Evolutionary conservation across 139 green algal genomes (phyloP), one percentile per base, ranked within the genome.

Genomic region (Marvania coccoides): DNA sequence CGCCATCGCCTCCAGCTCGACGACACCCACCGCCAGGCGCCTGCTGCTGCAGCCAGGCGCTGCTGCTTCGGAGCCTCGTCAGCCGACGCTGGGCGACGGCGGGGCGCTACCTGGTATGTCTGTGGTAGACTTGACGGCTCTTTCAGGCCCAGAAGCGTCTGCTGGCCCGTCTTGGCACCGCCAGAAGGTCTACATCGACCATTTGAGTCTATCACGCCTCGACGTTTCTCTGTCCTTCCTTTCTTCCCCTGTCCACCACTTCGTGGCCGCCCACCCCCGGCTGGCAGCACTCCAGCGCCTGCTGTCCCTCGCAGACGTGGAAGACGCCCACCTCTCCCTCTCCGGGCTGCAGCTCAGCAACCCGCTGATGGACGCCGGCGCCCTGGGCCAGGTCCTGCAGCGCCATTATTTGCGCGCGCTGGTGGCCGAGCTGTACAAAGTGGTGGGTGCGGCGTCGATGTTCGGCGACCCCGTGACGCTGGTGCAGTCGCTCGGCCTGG

Each of bases 281-380:
- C 54, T 58, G 37, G 38, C 37, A 14, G 48, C 62, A 37, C 51
- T 75, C 46, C 78, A 83, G 31, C 67, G 81, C 38, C 30, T 87
- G 40, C 65, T 93, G 26, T 77, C 76, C 2, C 63, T 93, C 15
- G 79, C 70, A 0, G 84, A 93, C 30, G 60, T 91, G 26, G 88
- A 95, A 72, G 82, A 87, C n/a, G 86, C 81, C 0, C 84, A 76
- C 65, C 29, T 95, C 6, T 55, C 51, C n/a, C 76, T 95, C 47
- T 62, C 65, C 2, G 38, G 63, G 9, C 78, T 92, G 40, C 14
- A 72, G 10, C 54, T 86, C 47, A 63, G 65, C 35, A 79, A 90
- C 54, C 67, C 83, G 14, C 69, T 93, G 59, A 72, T 95, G 64
- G 67, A 74, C 24, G 26, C 46, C 1, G 69, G 78, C 4, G 75